Evolutionary conservation across 768 basidiomycete genomes (phyloP), one percentile per base, ranked within the genome.

Genomic region (Boletus coccyginus): DNA sequence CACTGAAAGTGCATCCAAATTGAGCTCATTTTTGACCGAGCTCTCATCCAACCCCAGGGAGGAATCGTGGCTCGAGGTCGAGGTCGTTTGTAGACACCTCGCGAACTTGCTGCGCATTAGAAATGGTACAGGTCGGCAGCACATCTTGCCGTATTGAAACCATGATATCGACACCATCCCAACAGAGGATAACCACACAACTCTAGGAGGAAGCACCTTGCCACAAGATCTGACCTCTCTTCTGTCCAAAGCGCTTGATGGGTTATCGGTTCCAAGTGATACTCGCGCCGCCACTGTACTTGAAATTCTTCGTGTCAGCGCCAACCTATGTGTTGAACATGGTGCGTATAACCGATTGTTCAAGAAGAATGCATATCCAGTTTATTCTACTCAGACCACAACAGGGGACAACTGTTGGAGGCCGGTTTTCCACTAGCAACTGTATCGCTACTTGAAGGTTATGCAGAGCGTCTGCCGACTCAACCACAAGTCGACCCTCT

Each of bases 251-350:
- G 82, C 85, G 8, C 73, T 87, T 21, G 74, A 78, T 53, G 82
- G 78, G 42, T 66, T 78, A 7, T 59, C 77, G 19, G 74, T 78
- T 45, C 82, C 83, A 7, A 71, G 68, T 52, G 71, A 76, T 31
- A 58, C 70, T n/a, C 79, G 77, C 55, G 76, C 82, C 48, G 65
- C 79, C 10, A 79, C 81, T 11, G 75, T 85, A 24, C 81, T 81
- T 56, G 88, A 93, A 67, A 72, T 92, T 32, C 79, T 94, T 52
- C 81, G 92, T 55, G 84, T 92, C 14, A 84, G 84, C 27, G 92
- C 92, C 13, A 94, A 94, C 71, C 72, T 94, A 17, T 92, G 89
- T 70, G 85, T 91, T 73, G 90, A 94, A 67, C 90, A 93, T 63
- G 85, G 90, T 85, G 61, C 57, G 82, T 68, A 24, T 14, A 44